Evolutionary conservation across 2,329 filamentous ascomycete genomes (phyloP), one percentile per base, ranked within the genome.

Genomic region (Epichloe elymi): DNA sequence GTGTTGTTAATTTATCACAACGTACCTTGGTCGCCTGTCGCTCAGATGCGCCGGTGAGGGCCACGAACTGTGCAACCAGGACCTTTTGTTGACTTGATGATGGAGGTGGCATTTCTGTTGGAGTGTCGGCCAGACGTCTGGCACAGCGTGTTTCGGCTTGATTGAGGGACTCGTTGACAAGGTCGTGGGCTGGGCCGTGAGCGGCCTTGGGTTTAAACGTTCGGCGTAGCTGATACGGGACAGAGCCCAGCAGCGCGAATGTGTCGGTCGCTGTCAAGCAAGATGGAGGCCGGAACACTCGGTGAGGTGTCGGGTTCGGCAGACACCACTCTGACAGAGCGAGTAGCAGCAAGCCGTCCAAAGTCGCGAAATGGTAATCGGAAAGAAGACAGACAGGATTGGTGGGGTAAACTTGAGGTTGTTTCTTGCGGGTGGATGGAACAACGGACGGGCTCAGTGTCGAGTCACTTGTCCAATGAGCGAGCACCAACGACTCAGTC

Each of bases 21-120:
- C 71, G 57, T 68, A 76, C 74, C 63, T 68, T 67, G 52, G 65
- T 62, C 37, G 74, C 73, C 36, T 63, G 65, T 53, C 70, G 68
- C 49, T 74, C 73, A 15, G 63, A 61, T 15, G 68, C 65, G 36
- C 72, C 71, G 11, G 74, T 75, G 45, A 70, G 58, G 47, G 62
- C 55, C 47, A 69, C 59, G 55, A 76, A 75, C 59, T 74, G 65
- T 47, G 60, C 56, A 53, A 69, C 60, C 57, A 70, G 52, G 40
- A 63, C 59, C 63, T 68, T 68, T 57, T 74, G 67, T 54, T 68
- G 65, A 46, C 67, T 56, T 37, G 61, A 54, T 38, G 66, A 64
- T 43, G 62, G 60, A 35, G 66, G 65, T 52, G 69, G 63, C 69
- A 71, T 71, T 49, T 70, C 49, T 48, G 61, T 54, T 48, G 38